Base-by-base conservation (phyloP, 2,329 filamentous ascomycete genomes). In the Fusarium cyanostomum region DNA sequence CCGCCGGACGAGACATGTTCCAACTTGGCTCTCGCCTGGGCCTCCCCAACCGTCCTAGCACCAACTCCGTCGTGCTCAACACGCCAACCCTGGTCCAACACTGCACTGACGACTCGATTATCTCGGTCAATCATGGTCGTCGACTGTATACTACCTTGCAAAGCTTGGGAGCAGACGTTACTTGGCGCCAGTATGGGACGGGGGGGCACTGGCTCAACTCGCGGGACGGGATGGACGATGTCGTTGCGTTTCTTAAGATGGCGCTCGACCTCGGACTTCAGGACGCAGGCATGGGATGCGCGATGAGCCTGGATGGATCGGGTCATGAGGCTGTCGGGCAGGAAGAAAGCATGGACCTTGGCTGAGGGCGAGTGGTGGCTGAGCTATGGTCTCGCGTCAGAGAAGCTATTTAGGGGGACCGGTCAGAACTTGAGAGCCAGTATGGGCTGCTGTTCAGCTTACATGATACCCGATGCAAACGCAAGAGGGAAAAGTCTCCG, bases 161-260 rank as follows among this genome's bases (percentile, higher is more conserved):
- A 3, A 65, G 62, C 1, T 79, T 81, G 30, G 80, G 79, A 2
- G 73, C 78, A 6, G 54, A 71, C 27, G 78, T 82, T 2, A 51
- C 63, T 5, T 81, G 78, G 78, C 78, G 66, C 39, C 76, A 80
- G 60, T 83, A 83, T 57, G 57, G 68, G 3, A 64, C 71, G 18
- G 80, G 81, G 10, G 78, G 77, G 0, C 79, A 83, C 56, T 82
- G 80, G 79, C 73, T 82, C 35, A 77, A 82, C 50, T 75, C 77
- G 18, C 80, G 79, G 0, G 41, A 69, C 2, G 81, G 81, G 0
- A 74, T 81, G 21, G 78, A 82, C 56, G 80, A 82, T 59, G 75
- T 73, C 1, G 68, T 75, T 8, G 58, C 58, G 1, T 80, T 79
- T 55, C 34, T 80, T n/a, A n/a, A n/a, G n/a, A n/a, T n/a, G n/a